Evolutionary conservation across 2,329 filamentous ascomycete genomes (phyloP).

Genomic region (Diaporthe citrichinensis): DNA sequence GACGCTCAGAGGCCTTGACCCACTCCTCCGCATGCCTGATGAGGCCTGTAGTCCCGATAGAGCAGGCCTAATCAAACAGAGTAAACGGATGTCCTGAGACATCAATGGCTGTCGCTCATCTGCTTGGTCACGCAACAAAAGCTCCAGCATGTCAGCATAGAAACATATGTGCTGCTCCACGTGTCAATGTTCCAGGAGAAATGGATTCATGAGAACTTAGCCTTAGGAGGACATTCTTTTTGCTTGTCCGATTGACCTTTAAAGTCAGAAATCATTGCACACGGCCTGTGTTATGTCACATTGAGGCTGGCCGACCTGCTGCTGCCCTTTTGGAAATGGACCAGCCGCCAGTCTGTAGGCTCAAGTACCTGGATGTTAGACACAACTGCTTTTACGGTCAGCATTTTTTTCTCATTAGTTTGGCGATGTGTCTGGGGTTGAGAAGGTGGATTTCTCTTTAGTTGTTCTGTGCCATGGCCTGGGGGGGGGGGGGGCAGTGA

Average conservation of each 20-base stretch:
- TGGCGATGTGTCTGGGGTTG: background rate
- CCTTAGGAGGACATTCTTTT: no score
- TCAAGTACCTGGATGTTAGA: background rate
- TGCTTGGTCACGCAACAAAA: background rate
- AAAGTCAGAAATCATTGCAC: background rate
- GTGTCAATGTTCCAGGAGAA: no score
- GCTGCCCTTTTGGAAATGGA: background rate
- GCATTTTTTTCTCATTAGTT: background rate
- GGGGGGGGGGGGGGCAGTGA: no score
- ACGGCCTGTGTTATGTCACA: background rate
- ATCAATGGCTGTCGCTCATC: background rate
- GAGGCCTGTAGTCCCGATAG: no score
- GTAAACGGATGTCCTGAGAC: no score
- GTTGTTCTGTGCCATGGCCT: no score
- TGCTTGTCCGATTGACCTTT: background rate
- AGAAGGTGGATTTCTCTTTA: background rate
- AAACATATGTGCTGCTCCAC: no score
- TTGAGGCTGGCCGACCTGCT: background rate
- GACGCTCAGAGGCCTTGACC: background rate
- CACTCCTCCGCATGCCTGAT: background rate
- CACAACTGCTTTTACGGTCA: background rate
- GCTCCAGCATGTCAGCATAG: background rate
- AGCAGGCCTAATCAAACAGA: no score
- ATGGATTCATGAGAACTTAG: background rate
- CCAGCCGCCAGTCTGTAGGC: background rate